These are phyloP conservation scores for Amphirosellinia nigrospora DNA, from an alignment of 495 filamentous ascomycete genomes.

Conservation along the genomic window DNA sequence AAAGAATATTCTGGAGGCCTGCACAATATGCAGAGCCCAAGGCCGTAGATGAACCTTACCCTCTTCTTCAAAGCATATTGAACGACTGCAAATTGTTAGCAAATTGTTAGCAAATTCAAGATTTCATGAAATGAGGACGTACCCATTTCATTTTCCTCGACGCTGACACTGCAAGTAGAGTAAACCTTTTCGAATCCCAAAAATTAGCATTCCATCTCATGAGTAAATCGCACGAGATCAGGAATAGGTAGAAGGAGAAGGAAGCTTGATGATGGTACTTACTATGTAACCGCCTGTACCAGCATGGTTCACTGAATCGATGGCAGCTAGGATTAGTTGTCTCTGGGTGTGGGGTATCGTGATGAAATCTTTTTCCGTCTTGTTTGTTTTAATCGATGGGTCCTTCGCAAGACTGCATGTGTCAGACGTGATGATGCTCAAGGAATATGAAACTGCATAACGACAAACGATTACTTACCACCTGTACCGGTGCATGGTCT, in stretches of 20 bases:
- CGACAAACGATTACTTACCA: slow-evolving; percentile 45
- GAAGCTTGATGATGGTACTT: not conserved
- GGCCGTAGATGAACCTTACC: slow-evolving; percentile 1
- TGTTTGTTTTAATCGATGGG: slow-evolving; percentile 94
- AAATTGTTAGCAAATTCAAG: not conserved
- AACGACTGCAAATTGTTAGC: slow-evolving; percentile 66
- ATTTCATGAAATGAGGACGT: slow-evolving; percentile 14
- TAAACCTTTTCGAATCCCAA: slow-evolving; percentile 50
- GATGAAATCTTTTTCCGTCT: slow-evolving; percentile 92
- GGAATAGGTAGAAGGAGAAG: not conserved
- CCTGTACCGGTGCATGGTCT: slow-evolving; percentile 57
- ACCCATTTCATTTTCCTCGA: slow-evolving; percentile 82
- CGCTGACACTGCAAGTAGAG: slow-evolving; percentile 84
- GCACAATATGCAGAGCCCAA: slow-evolving; percentile 1
- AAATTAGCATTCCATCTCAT: not conserved
- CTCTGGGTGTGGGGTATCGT: slow-evolving; percentile 91
- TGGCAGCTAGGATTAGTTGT: slow-evolving; percentile 88
- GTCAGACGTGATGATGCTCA: slow-evolving; percentile 60
- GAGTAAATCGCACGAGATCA: slow-evolving; percentile 32
- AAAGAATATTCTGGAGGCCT: not conserved
- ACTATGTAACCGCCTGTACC: slow-evolving; percentile 90
- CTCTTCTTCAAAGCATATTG: slow-evolving; percentile 89
- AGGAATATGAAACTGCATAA: too few species aligned
- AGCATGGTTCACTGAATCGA: slow-evolving; percentile 88
- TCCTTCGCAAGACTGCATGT: slow-evolving; percentile 82